Conservation (phyloP, 306 rosid genomes). For the Vigna trinervia region DNA sequence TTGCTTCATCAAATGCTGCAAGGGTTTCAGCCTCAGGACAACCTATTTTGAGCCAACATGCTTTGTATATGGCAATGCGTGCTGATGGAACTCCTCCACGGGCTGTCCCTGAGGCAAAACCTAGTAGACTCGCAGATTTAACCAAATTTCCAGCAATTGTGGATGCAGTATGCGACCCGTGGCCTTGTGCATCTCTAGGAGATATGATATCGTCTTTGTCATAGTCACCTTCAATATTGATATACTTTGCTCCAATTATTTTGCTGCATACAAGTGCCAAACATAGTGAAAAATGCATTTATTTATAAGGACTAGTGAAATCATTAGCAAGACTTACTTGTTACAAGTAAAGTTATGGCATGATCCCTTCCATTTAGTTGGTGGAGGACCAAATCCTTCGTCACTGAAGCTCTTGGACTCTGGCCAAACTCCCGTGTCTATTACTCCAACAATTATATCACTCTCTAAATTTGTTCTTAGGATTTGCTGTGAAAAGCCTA, state of each 20-base stretch:
- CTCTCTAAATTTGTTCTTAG: slow-evolving; percentile 29
- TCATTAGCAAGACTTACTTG: no score
- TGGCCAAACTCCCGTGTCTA: slow-evolving; percentile 57
- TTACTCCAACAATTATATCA: slow-evolving; percentile 49
- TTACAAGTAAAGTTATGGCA: slow-evolving; percentile 46
- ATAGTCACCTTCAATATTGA: background rate
- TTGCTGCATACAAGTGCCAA: slow-evolving; percentile 45
- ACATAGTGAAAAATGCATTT: background rate
- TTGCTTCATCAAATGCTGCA: slow-evolving; percentile 58
- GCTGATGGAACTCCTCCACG: slow-evolving; percentile 53
- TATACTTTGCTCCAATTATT: slow-evolving; percentile 59
- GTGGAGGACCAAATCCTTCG: slow-evolving; percentile 56
- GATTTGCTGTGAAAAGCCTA: slow-evolving; percentile 37
- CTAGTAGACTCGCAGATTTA: slow-evolving; percentile 40
- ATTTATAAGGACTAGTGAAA: background rate
- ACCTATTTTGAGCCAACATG: slow-evolving; percentile 1
- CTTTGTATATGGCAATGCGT: slow-evolving; percentile 47
- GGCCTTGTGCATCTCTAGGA: slow-evolving; percentile 53
- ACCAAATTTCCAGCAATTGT: slow-evolving; percentile 56
- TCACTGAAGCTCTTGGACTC: slow-evolving; percentile 56
- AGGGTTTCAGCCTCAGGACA: slow-evolving; percentile 33
- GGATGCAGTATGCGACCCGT: slow-evolving; percentile 63
- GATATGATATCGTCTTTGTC: background rate
- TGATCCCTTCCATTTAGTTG: slow-evolving; percentile 54
- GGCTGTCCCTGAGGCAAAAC: slow-evolving; percentile 50